Percentiles rank a stretch among this genome's conserved stretches.
phyloP scores from a whole-genome alignment of 345 rosid genomes.

The Arabis hirsuta region DNA sequence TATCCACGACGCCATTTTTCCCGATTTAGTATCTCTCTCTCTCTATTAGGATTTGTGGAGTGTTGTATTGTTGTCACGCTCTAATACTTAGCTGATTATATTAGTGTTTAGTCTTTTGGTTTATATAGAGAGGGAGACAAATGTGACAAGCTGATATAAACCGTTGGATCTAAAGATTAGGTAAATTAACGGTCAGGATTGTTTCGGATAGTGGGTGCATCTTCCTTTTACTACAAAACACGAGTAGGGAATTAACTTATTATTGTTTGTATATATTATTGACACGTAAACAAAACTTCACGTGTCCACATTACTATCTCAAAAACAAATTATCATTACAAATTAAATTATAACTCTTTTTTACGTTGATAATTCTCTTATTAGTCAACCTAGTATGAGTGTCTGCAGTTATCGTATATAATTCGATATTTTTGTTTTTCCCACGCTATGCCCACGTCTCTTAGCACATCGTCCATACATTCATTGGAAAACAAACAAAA shows the following conservation, averaged over 20 bases:
- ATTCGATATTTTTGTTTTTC: slow-evolving; percentile 25
- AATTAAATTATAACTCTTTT: slow-evolving; percentile 1
- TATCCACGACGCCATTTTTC: slow-evolving; percentile 46
- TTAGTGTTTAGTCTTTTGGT: background rate
- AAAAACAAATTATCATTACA: no score
- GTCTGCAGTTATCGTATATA: slow-evolving; percentile 7
- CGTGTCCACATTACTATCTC: slow-evolving; percentile 27
- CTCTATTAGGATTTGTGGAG: background rate
- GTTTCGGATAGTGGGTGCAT: background rate
- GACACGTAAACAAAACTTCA: slow-evolving; percentile 16
- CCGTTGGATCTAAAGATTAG: slow-evolving; percentile 20
- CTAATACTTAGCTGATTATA: slow-evolving; percentile 10
- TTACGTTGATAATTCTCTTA: slow-evolving; percentile 5
- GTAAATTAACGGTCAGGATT: slow-evolving; percentile 34
- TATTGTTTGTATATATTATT: background rate
- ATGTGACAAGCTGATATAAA: background rate
- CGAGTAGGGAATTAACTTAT: slow-evolving; percentile 5
- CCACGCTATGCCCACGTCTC: slow-evolving; percentile 34
- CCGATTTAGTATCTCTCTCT: background rate
- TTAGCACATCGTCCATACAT: background rate
- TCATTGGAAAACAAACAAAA: background rate
- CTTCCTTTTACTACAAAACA: slow-evolving; percentile 12
- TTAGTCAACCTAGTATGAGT: slow-evolving; percentile 35
- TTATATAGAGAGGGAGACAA: slow-evolving; percentile 43
- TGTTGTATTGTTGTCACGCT: slow-evolving; percentile 23